Evolutionary conservation across 352 stramenopile genomes (phyloP).

Genomic region (Globisporangium spinosum): DNA sequence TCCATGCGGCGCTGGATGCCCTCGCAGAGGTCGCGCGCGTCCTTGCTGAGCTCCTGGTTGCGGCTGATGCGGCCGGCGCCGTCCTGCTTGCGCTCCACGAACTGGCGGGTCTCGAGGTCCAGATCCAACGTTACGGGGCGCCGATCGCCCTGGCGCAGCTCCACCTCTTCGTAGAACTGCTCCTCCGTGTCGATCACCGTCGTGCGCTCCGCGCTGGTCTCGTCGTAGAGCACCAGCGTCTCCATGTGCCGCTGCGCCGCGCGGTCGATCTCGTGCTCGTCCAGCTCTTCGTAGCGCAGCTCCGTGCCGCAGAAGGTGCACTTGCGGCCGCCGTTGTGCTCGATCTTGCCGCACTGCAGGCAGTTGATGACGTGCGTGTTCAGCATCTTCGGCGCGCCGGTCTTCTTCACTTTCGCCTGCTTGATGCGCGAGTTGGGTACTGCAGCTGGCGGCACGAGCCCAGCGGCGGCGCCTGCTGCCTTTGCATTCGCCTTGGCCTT

Average conservation of each 20-base stretch:
- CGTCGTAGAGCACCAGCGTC: slow-evolving; percentile 46
- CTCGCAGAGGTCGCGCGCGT: slow-evolving; percentile 50
- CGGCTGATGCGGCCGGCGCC: slow-evolving; percentile 23
- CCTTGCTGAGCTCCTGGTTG: slow-evolving; percentile 55
- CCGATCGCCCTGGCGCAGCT: slow-evolving; percentile 12
- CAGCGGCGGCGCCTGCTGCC: neutral
- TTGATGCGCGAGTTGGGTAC: slow-evolving; percentile 49
- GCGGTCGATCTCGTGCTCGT: slow-evolving; percentile 29
- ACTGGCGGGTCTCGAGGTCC: slow-evolving; percentile 44
- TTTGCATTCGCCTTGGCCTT: slow-evolving; percentile 8
- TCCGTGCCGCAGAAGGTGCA: slow-evolving; percentile 59
- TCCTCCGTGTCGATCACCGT: slow-evolving; percentile 44
- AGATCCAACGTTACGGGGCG: slow-evolving; percentile 40
- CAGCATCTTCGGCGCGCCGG: slow-evolving; percentile 32
- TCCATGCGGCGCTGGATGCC: slow-evolving; percentile 42
- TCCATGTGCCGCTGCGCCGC: slow-evolving; percentile 50
- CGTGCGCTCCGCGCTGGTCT: slow-evolving; percentile 39
- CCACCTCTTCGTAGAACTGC: slow-evolving; percentile 32
- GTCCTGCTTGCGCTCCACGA: slow-evolving; percentile 19
- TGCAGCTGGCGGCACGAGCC: slow-evolving; percentile 37
- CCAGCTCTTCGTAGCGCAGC: slow-evolving; percentile 50
- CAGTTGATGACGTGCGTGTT: slow-evolving; percentile 70
- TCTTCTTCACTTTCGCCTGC: slow-evolving; percentile 43
- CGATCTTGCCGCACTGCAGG: slow-evolving; percentile 59
- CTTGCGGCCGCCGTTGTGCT: slow-evolving; percentile 49